Conservation (phyloP, 257 asterid species). For the Lavandula angustifolia region DNA sequence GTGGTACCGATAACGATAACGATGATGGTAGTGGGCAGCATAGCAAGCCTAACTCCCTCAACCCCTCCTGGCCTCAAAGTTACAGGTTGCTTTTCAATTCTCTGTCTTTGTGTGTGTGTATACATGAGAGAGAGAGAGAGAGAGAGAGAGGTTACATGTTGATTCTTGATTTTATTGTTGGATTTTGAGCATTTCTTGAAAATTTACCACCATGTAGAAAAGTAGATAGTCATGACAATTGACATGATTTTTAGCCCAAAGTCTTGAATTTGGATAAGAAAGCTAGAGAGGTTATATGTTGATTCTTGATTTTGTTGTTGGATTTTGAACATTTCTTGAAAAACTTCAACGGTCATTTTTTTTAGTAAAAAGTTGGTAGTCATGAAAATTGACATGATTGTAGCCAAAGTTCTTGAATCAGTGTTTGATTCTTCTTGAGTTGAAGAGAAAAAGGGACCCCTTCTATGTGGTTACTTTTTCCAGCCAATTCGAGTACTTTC, state of each 20-base stretch:
- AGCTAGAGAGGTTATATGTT: not conserved
- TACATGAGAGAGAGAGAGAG: not conserved
- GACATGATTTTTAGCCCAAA: not conserved
- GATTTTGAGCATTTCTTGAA: slow-evolving; percentile 10
- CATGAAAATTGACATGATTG: not conserved
- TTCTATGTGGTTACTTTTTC: not conserved
- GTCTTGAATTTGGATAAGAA: not conserved
- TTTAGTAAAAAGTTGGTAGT: not conserved
- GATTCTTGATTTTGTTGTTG: not conserved
- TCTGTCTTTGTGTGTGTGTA: slow-evolving; percentile 25
- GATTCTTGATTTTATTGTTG: not conserved
- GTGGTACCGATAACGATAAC: slow-evolving; percentile 48
- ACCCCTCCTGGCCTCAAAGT: slow-evolving; percentile 92
- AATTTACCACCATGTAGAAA: too few species aligned
- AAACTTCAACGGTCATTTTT: not conserved
- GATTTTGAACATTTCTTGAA: slow-evolving; percentile 19
- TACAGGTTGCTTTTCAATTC: slow-evolving; percentile 55
- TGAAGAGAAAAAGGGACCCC: not conserved
- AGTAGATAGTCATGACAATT: not conserved
- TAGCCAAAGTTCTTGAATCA: not conserved
- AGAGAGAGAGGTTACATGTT: slow-evolving; percentile 8
- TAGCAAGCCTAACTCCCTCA: slow-evolving; percentile 49
- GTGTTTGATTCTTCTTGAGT: not conserved
- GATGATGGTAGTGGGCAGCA: slow-evolving; percentile 42
- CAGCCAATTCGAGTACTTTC: not conserved